These are phyloP conservation scores for Tricholoma saponaceum DNA, from an alignment of 768 basidiomycete species.

Conservation along the genomic window DNA sequence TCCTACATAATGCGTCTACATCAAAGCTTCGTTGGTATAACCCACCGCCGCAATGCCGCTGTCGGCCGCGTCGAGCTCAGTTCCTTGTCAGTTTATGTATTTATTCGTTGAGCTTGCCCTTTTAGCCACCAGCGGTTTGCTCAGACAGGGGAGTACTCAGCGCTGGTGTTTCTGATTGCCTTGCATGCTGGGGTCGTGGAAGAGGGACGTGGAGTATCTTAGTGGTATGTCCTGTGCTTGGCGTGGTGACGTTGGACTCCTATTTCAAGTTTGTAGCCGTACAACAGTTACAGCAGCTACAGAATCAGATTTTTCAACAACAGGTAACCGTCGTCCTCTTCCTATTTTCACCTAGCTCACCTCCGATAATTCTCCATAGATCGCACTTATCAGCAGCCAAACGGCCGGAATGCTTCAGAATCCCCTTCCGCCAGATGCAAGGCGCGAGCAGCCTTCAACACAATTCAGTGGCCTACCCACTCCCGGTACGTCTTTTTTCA, in stretches of 20 bases:
- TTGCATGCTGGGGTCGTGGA: slow-evolving; percentile 88
- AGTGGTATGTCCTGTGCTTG: slow-evolving; percentile 42
- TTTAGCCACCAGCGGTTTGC: slow-evolving; percentile 72
- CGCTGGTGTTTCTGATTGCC: slow-evolving; percentile 66
- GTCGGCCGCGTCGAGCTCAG: slow-evolving; percentile 84
- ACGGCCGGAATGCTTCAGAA: slow-evolving; percentile 8
- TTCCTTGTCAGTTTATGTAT: slow-evolving; percentile 54
- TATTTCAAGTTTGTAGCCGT: no score
- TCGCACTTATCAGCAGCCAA: slow-evolving; percentile 17
- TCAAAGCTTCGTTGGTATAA: no score
- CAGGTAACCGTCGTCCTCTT: slow-evolving; percentile 46
- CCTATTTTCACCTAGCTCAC: slow-evolving; percentile 2
- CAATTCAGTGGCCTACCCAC: slow-evolving; percentile 58
- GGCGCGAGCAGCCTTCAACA: slow-evolving; percentile 20
- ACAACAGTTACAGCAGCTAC: slow-evolving; percentile 68
- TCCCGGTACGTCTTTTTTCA: slow-evolving; percentile 49
- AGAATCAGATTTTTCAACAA: slow-evolving; percentile 86
- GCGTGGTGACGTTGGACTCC: slow-evolving; percentile 1
- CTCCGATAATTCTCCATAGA: slow-evolving; percentile 32
- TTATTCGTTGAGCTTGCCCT: slow-evolving; percentile 68
- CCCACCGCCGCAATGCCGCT: slow-evolving; percentile 77
- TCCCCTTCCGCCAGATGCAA: slow-evolving; percentile 25
- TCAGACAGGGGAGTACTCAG: slow-evolving; percentile 73
- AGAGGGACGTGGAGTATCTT: slow-evolving; percentile 77
- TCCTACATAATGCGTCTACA: no score